A percentile compares a stretch with the other conserved stretches of the same genome.
Evolutionary conservation across 805 yeast genomes (phyloP).

Genomic region (Martiniozyma abietophila): DNA sequence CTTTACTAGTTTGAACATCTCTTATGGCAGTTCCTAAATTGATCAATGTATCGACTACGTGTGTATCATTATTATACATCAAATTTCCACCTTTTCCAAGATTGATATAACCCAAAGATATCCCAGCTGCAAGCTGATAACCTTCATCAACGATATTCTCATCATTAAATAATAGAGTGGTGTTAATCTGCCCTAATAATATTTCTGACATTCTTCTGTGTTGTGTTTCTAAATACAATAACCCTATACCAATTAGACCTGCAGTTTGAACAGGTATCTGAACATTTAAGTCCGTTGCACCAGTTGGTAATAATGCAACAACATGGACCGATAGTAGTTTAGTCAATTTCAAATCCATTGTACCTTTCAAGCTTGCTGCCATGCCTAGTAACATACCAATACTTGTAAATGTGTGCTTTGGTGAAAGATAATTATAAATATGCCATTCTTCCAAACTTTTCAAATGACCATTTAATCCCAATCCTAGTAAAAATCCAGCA

Average conservation of each 20-base stretch:
- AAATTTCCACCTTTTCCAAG: slow-evolving; percentile 64
- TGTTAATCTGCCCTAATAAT: slow-evolving; percentile 57
- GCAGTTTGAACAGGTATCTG: slow-evolving; percentile 80
- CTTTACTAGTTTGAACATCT: slow-evolving; percentile 52
- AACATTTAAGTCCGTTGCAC: slow-evolving; percentile 85
- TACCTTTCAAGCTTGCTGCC: slow-evolving; percentile 79
- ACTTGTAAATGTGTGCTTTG: slow-evolving; percentile 76
- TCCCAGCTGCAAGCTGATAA: slow-evolving; percentile 80
- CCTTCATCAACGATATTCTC: slow-evolving; percentile 59
- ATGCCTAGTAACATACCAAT: slow-evolving; percentile 84
- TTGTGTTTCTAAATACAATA: slow-evolving; percentile 66
- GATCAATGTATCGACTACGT: slow-evolving; percentile 50
- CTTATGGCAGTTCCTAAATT: slow-evolving; percentile 49
- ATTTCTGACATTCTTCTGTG: slow-evolving; percentile 84
- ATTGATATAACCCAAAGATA: slow-evolving; percentile 77
- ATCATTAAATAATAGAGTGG: slow-evolving; percentile 45
- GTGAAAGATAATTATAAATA: slow-evolving; percentile 84
- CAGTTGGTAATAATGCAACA: slow-evolving; percentile 81
- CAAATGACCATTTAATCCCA: slow-evolving; percentile 88
- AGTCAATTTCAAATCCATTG: slow-evolving; percentile 79
- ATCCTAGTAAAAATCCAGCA: slow-evolving; percentile 89
- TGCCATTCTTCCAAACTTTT: slow-evolving; percentile 89
- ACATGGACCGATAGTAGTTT: slow-evolving; percentile 91
- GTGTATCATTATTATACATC: slow-evolving; percentile 42
- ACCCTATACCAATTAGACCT: slow-evolving; percentile 83